Evolutionary conservation across 2,329 filamentous ascomycete species (phyloP).

Genomic region (Paracamarosporium sp.): DNA sequence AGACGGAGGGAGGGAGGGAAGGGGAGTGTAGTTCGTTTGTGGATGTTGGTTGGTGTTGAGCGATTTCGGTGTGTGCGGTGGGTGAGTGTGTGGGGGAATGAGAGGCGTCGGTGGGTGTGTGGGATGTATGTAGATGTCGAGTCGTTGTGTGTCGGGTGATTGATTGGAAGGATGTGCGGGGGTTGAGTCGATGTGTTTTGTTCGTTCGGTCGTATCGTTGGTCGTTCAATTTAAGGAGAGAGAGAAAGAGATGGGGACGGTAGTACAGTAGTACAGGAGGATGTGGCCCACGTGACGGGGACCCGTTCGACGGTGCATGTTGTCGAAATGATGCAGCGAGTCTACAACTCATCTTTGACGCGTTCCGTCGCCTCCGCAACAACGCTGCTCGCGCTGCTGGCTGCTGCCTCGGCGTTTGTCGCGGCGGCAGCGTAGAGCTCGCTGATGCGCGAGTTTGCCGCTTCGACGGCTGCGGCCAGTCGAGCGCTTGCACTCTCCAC

Average conservation of each 20-base stretch:
- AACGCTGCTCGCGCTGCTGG: conserved; percentile 51
- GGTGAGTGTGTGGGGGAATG: no score
- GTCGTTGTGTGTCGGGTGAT: no score
- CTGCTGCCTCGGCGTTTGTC: conserved; percentile 53
- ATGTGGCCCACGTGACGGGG: not conserved
- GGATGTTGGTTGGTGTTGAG: no score
- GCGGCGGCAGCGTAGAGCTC: conserved; percentile 47
- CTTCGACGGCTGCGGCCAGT: conserved; percentile 51
- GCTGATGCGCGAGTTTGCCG: conserved; percentile 51
- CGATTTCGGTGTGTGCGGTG: no score
- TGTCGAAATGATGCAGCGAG: not conserved
- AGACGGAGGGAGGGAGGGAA: not conserved
- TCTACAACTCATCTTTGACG: conserved; percentile 61
- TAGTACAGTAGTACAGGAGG: not conserved
- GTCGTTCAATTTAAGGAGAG: not conserved
- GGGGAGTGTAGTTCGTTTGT: not conserved
- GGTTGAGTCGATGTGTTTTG: not conserved
- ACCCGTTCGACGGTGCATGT: not conserved
- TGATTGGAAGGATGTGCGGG: not conserved
- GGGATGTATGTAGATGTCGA: no score
- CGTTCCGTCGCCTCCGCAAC: conserved; percentile 50
- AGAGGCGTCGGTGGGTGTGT: no score
- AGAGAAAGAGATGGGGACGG: not conserved
- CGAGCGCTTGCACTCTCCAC: conserved; percentile 53
- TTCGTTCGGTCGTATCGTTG: not conserved